Evolutionary conservation across 2,329 filamentous ascomycete genomes (phyloP).

Genomic region (Colletotrichum brevisporum): DNA sequence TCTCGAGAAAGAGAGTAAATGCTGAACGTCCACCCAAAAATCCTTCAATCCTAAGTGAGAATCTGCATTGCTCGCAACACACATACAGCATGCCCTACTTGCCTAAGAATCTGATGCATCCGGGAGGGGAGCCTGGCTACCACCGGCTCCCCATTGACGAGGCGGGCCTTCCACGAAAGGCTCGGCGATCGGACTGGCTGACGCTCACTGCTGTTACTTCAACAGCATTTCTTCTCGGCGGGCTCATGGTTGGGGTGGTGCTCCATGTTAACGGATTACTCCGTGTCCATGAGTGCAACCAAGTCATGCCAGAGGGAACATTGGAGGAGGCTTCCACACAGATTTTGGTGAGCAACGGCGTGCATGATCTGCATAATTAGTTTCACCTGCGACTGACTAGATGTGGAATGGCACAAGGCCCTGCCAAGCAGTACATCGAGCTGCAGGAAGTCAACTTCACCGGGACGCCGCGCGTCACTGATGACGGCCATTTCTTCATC

Average conservation of each 20-base stretch:
- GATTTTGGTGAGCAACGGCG: not conserved
- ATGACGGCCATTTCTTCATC: not conserved
- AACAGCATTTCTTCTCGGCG: not conserved
- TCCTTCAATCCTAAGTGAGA: not conserved
- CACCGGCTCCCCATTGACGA: not conserved
- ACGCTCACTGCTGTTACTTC: not conserved
- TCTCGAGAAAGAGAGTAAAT: not conserved
- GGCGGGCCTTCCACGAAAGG: not conserved
- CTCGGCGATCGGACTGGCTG: not conserved
- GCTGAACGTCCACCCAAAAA: not conserved
- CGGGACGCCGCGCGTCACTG: not conserved
- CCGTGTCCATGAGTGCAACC: not conserved
- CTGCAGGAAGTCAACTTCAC: not conserved
- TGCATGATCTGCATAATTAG: not conserved
- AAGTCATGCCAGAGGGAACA: not conserved
- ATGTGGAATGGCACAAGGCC: not conserved
- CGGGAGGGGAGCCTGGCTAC: not conserved
- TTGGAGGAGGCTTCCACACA: not conserved
- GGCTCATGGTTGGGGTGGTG: not conserved
- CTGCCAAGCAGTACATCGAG: not conserved
- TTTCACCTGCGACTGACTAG: not conserved
- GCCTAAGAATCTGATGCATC: not conserved
- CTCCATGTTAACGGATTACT: not conserved
- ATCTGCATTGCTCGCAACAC: not conserved
- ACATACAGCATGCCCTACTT: not conserved